A percentile compares a stretch with the other conserved stretches of the same genome.
Evolutionary conservation across 768 basidiomycete genomes (phyloP).

Genomic region (Scleroderma bovista): DNA sequence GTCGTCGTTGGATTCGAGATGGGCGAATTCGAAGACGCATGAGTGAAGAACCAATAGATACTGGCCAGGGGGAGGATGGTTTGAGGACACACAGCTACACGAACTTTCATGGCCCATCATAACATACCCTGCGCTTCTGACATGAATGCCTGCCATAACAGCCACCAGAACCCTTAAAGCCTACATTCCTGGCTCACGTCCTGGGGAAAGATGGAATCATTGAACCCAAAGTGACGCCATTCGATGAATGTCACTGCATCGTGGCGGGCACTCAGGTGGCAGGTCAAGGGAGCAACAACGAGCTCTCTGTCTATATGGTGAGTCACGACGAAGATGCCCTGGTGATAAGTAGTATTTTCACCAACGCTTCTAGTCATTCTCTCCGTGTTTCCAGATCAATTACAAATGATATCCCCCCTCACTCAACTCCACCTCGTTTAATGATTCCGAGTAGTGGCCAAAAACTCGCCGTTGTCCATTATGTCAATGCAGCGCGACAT

Average conservation of each 20-base stretch:
- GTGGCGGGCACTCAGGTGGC: slow-evolving; percentile 97
- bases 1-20: slow-evolving; percentile 57
- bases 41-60: slow-evolving; percentile 78
- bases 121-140: slow-evolving; percentile 37
- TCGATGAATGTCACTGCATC: slow-evolving; percentile 83
- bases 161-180: slow-evolving; percentile 47
- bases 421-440: too few relatives aligned
- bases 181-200: slow-evolving; percentile 74
- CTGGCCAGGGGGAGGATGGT: slow-evolving; percentile 60
- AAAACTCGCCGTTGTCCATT: too few relatives aligned
- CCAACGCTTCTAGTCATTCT: too few relatives aligned
- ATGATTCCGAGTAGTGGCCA: too few relatives aligned
- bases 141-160: slow-evolving; percentile 78
- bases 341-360: too few relatives aligned
- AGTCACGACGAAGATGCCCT: slow-evolving; percentile 85
- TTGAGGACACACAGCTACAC: slow-evolving; percentile 16
- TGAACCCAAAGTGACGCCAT: slow-evolving; percentile 95
- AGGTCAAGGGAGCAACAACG: slow-evolving; percentile 71
- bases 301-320: slow-evolving; percentile 86
- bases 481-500: too few relatives aligned
- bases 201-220: slow-evolving; percentile 83
- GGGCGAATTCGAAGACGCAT: slow-evolving; percentile 96
- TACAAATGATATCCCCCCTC: too few relatives aligned
- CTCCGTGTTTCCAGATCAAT: too few relatives aligned
- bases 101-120: slow-evolving; percentile 14